Evolutionary conservation across 1,139 yeast genomes (phyloP).

Genomic region (Pichia sp.): DNA sequence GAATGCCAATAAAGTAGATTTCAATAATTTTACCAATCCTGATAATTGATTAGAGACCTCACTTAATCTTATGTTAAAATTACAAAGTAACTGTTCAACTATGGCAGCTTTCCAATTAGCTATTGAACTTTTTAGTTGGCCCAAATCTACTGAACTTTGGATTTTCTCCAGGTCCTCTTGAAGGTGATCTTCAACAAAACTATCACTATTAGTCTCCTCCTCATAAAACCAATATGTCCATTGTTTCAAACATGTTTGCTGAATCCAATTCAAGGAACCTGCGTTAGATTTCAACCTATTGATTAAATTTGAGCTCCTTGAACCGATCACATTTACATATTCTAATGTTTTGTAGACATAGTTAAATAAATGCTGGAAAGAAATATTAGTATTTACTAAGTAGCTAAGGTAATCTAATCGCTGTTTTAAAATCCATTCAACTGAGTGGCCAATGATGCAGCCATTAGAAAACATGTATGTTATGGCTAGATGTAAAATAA

Average conservation of each 20-base stretch:
- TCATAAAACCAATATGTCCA: conserved; percentile 20
- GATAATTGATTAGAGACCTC: conserved; percentile 7
- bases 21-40: conserved; percentile 13
- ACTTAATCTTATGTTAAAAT: conserved; percentile 2
- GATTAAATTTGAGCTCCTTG: conserved; percentile 16
- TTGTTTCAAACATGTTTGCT: conserved; percentile 16
- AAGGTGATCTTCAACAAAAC: no score
- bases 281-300: conserved; percentile 15
- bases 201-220: no score
- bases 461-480: conserved; percentile 17
- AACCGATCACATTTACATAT: conserved; percentile 15
- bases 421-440: conserved; percentile 17
- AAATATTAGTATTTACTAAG: neutral
- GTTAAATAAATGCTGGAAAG: conserved; percentile 17
- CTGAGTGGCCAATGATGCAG: conserved; percentile 13
- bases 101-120: conserved; percentile 16
- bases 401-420: conserved; percentile 12
- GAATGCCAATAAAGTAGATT: conserved; percentile 19
- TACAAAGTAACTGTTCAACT: neutral
- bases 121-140: no score
- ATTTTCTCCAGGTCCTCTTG: no score
- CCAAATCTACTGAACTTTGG: no score
- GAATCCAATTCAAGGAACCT: conserved; percentile 17
- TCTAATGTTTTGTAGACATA: conserved; percentile 23
- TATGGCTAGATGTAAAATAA: conserved; percentile 16